Evolutionary conservation across 2,329 filamentous ascomycete species (phyloP), one percentile per base, ranked within the genome.

Genomic region (Monosporascus sp.): DNA sequence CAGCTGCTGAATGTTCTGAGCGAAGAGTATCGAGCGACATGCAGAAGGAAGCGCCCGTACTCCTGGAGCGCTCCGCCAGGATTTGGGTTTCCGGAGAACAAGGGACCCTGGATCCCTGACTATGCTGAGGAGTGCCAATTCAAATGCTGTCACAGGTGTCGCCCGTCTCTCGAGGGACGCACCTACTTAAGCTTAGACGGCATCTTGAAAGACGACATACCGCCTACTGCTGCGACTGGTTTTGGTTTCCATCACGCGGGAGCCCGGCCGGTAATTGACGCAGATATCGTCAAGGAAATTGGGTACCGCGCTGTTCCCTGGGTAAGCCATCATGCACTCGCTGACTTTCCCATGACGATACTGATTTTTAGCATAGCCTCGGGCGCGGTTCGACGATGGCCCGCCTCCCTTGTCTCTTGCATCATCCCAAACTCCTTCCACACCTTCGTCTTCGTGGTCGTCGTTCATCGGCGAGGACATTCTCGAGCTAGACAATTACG

Each of bases 121-220:
- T 56, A 64, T 20, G 61, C 61, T 1, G 59, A 71, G 1, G 77
- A 82, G 61, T 85, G 82, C 55, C 71, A 74, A 44, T 77, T 73
- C 66, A 80, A 71, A 55, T 71, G 75, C 43, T 85, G 82, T 56
- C 72, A 74, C 3, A 55, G 53, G 7, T 85, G 82, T 57, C 76
- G 79, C 3, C 73, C 73, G 5, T 66, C 64, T 1, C 72, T 68
- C 26, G 64, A 67, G 22, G 71, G 76, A 16, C 75, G 81, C 27
- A 63, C 74, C 1, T 80, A 69, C 54, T 65, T 84, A 22, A 79
- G 77, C 58, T 67, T 85, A 19, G 65, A 80, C 56, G 76, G 73
- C 4, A 68, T 84, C 22, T 64, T 70, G n/a, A 65, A 76, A 22
- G 79, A 73, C 7, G 77, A 82, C 48, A 67, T 83, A 3, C 73